These are phyloP conservation scores for Blastocystis sp. DNA, from an alignment of 352 stramenopile species.

Conservation along the genomic window DNA sequence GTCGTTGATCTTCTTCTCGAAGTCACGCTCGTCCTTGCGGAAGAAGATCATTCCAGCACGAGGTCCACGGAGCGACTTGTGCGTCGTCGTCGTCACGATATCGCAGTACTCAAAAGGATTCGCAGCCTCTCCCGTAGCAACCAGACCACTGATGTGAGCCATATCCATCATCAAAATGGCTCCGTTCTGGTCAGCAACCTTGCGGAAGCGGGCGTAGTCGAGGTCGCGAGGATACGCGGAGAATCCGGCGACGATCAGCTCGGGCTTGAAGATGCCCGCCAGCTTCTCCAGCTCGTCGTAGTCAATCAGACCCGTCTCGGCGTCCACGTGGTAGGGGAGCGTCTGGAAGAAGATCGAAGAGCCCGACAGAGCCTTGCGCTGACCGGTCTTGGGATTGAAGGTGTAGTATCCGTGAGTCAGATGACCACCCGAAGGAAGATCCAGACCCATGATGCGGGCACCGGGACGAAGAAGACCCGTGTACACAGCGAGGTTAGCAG, in stretches of 20 bases:
- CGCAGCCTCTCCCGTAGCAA: constrained; percentile 68
- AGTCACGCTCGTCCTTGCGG: constrained; percentile 80
- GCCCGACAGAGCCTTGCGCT: constrained; percentile 3
- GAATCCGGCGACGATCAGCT: constrained; percentile 93
- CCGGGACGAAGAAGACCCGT: constrained; percentile 87
- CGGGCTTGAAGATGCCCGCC: constrained; percentile 79
- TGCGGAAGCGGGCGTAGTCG: constrained; percentile 93
- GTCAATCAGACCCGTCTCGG: constrained; percentile 89
- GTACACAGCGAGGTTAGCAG: constrained; percentile 97
- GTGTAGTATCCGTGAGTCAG: constrained; percentile 95
- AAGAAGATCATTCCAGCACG: constrained; percentile 98
- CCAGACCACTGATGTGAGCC: constrained; percentile 93
- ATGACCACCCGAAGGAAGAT: constrained; percentile 91
- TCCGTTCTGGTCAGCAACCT: constrained; percentile 83
- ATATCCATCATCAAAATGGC: constrained; percentile 94
- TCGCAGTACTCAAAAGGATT: constrained; percentile 94
- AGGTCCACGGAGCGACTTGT: constrained; percentile 93
- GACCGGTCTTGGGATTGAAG: constrained; percentile 72
- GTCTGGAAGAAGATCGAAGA: constrained; percentile 92
- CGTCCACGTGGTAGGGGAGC: constrained; percentile 89
- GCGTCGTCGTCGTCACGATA: constrained; percentile 95
- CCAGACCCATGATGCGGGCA: constrained; percentile 97
- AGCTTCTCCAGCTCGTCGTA: constrained; percentile 92
- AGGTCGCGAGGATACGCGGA: constrained; percentile 88
- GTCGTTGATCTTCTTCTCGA: constrained; percentile 87